Conservation (phyloP, 169 alveolate genomes). For the Cryptosporidium meleagridis region DNA sequence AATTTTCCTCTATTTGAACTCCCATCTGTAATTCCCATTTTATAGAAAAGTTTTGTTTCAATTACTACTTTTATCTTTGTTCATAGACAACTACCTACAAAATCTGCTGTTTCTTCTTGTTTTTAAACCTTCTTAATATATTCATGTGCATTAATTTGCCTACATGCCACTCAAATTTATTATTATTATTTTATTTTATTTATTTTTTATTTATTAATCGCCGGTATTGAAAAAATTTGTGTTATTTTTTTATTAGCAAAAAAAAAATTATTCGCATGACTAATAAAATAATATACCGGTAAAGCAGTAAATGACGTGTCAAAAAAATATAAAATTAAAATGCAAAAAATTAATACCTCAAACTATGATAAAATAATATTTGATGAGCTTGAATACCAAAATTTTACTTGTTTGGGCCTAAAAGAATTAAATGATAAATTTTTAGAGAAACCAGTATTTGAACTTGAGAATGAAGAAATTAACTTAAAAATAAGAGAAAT, state of each 20-base stretch:
- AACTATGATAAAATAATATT: background rate
- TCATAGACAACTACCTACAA: background rate
- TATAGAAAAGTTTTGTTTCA: background rate
- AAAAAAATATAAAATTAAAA: background rate
- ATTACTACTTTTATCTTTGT: background rate
- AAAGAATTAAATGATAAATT: background rate
- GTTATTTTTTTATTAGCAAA: background rate
- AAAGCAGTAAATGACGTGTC: slow-evolving; percentile 10
- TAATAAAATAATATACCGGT: slow-evolving; percentile 6
- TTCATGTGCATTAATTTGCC: background rate
- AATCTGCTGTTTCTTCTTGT: background rate
- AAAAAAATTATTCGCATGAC: slow-evolving; percentile 2
- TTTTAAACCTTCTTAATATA: background rate
- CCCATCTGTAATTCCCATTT: background rate
- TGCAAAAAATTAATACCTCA: background rate
- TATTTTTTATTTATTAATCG: background rate
- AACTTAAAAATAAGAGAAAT: background rate
- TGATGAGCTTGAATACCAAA: background rate
- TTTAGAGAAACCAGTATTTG: background rate
- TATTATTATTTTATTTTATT: background rate
- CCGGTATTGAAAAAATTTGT: slow-evolving; percentile 2
- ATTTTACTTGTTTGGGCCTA: background rate
- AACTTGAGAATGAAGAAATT: background rate
- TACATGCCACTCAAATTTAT: background rate
- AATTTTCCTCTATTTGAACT: background rate